Conservation (phyloP, 2,329 filamentous ascomycete species). For the Purpureocillium lavendulum region DNA sequence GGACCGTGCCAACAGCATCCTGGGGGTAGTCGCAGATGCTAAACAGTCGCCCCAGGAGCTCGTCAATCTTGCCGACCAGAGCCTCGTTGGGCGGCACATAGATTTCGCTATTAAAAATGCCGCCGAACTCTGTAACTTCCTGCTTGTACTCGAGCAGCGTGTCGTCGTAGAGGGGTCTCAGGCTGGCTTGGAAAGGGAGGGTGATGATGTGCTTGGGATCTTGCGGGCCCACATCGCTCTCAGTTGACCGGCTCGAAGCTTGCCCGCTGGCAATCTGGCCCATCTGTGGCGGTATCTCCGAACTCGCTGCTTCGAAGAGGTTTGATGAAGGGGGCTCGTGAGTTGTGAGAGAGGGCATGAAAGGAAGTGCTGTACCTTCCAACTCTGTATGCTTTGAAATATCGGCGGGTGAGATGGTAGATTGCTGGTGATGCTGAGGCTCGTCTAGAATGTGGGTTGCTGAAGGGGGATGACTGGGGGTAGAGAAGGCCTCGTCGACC, state of each 20-base stretch:
- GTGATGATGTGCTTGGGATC: conserved; percentile 41
- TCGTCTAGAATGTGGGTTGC: conserved; percentile 12
- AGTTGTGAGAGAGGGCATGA: conserved; percentile 12
- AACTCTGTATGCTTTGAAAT: conserved; percentile 22
- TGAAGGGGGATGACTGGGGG: conserved; percentile 9
- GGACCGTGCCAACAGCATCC: conserved; percentile 35
- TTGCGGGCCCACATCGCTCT: conserved; percentile 6
- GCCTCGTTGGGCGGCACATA: conserved; percentile 27
- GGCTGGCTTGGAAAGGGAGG: conserved; percentile 45
- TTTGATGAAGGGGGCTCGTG: conserved; percentile 10
- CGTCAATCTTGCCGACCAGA: conserved; percentile 38
- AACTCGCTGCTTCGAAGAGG: conserved; percentile 9
- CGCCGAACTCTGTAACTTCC: conserved; percentile 36
- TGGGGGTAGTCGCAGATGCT: conserved; percentile 51
- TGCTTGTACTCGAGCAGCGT: conserved; percentile 34
- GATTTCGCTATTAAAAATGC: conserved; percentile 30
- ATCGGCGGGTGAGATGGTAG: conserved; percentile 29
- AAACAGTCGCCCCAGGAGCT: conserved; percentile 40
- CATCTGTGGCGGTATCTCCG: conserved; percentile 16
- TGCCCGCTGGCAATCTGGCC: conserved; percentile 15
- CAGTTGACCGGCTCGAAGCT: conserved; percentile 12
- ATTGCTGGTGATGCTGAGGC: conserved; percentile 13
- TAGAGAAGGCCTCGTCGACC: conserved; percentile 11
- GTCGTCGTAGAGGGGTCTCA: conserved; percentile 43
- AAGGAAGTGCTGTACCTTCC: conserved; percentile 10